Base-by-base conservation (phyloP, 176 grass and related monocot genomes). In the Areca catechu region DNA sequence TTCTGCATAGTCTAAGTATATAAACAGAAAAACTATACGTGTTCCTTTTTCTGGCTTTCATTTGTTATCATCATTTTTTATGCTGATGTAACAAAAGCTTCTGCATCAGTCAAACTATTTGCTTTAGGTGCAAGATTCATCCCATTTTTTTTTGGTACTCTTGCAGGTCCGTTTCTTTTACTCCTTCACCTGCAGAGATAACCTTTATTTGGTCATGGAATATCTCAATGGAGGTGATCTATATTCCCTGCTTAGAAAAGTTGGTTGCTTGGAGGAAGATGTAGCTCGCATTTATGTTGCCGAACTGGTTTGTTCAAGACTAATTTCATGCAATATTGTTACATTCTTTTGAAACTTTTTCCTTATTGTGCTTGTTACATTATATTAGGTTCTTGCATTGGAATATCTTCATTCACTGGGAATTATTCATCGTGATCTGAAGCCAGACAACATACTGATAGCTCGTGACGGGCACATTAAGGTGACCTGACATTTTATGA, bases 161-260 rank as follows among this genome's bases (percentile, higher is more conserved):
- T 79, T 49, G 49, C 64, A 82, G 79, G 79, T 82, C 58, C 66
- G 79, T 5, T 82, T 82, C 18, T 82, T 76, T 60, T 82, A 82
- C 53, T 82, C 79, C 12, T 82, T 82, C 49, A 71, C 72, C 15
- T 71, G 56, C 37, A 70, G 53, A 68, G 72, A 82, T 23, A 82
- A 82, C 51, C 66, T 82, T 64, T 82, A 82, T 57, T 50, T 82
- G 29, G 79, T 71, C 3, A 82, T 82, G 72, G 79, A 82, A 60
- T 82, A 82, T 54, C 37, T 82, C 4, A 75, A 82, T 59, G 79
- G 79, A 54, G 79, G 79, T 53, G 79, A 82, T 76, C 65, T 82
- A 54, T 82, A 82, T 62, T 82, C 79, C 4, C 63, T 82, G 15
- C 65, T 82, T 48, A 68, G 71, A 71, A 75, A 54, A 51, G 50